These are phyloP conservation scores for Laguncularia racemosa DNA, from an alignment of 345 rosid genomes.

Conservation along the genomic window DNA sequence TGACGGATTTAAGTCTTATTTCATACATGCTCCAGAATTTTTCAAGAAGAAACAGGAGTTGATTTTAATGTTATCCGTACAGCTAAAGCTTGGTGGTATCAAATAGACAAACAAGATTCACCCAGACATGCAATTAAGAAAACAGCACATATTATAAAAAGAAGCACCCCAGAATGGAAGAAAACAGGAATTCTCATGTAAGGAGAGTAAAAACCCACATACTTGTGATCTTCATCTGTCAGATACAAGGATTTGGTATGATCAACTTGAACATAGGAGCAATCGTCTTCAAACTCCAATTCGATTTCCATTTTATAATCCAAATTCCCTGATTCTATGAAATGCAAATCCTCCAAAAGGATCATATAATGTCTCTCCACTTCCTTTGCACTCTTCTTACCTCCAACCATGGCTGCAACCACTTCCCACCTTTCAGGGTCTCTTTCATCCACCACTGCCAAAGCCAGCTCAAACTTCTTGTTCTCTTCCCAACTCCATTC, in stretches of 20 bases:
- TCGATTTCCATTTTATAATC: slow-evolving; percentile 40
- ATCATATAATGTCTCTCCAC: slow-evolving; percentile 48
- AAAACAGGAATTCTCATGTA: slow-evolving; percentile 1
- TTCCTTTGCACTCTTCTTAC: slow-evolving; percentile 50
- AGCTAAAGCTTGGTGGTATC: too few relatives aligned
- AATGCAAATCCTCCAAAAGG: slow-evolving; percentile 56
- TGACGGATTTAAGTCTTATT: too few relatives aligned
- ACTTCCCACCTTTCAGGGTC: slow-evolving; percentile 56
- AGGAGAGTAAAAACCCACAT: slow-evolving; percentile 6
- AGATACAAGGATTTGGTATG: slow-evolving; percentile 26
- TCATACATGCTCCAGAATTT: too few relatives aligned
- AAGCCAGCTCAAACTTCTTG: slow-evolving; percentile 63
- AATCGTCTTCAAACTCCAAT: slow-evolving; percentile 27
- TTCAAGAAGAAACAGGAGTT: too few relatives aligned
- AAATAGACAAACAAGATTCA: too few relatives aligned
- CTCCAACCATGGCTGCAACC: slow-evolving; percentile 63
- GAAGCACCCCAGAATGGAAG: not conserved
- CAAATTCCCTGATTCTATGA: slow-evolving; percentile 50
- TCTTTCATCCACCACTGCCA: slow-evolving; percentile 54
- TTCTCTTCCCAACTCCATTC: slow-evolving; percentile 83
- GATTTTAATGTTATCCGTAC: too few relatives aligned
- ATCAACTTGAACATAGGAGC: slow-evolving; percentile 32
- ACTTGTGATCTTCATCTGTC: slow-evolving; percentile 56
- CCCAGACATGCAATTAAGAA: too few relatives aligned
- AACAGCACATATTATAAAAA: not conserved